A percentile compares a stretch with the other conserved stretches of the same genome.
Conservation (phyloP, 805 yeast species). For the Myxozyma mucilagina region DNA sequence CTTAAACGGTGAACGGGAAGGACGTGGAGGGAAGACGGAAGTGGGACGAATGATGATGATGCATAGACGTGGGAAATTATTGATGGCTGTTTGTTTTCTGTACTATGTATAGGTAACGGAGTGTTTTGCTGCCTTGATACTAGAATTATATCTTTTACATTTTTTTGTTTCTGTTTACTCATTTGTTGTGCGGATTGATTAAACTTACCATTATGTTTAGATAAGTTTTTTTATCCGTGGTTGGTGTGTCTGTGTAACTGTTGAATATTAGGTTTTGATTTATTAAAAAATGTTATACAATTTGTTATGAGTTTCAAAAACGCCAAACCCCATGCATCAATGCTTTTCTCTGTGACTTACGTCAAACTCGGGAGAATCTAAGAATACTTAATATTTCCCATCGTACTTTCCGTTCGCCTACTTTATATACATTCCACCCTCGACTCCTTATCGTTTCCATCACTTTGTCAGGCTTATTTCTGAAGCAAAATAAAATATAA, state of each 20-base stretch:
- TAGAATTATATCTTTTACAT: neutral
- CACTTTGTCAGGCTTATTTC: slow-evolving; percentile 75
- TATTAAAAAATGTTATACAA: neutral
- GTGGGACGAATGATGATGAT: neutral
- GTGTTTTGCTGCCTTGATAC: neutral
- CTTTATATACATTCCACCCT: slow-evolving; percentile 57
- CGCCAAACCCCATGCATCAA: neutral
- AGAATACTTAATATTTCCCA: slow-evolving; percentile 89
- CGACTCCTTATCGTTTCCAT: slow-evolving; percentile 47
- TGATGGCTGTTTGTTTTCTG: neutral
- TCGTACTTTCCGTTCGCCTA: slow-evolving; percentile 79
- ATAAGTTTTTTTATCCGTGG: neutral
- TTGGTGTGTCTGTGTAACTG: slow-evolving; percentile 2
- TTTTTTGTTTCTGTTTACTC: neutral
- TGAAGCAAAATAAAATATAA: slow-evolving; percentile 85
- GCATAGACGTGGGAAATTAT: neutral
- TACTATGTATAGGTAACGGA: neutral
- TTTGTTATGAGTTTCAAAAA: neutral
- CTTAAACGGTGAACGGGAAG: too few species aligned
- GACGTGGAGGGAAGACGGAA: neutral
- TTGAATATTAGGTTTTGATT: neutral
- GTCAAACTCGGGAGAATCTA: slow-evolving; percentile 42
- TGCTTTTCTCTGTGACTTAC: neutral
- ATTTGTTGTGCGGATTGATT: neutral
- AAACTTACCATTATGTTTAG: neutral